These are phyloP conservation scores for Croton setiger DNA, from an alignment of 441 rosid genomes.

Conservation along the genomic window DNA sequence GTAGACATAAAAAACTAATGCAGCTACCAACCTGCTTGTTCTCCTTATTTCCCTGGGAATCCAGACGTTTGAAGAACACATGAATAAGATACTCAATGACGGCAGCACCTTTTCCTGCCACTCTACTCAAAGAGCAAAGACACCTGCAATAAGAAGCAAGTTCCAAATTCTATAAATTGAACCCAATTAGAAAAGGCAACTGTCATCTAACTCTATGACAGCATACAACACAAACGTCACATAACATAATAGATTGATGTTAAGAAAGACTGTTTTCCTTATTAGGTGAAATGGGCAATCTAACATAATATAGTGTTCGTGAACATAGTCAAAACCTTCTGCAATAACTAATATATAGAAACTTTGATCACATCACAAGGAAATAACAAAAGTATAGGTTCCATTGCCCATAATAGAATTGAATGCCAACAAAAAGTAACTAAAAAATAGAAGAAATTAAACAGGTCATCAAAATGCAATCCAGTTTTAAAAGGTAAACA, in stretches of 20 bases:
- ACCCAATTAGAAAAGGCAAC: not conserved
- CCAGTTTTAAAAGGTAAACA: too few species aligned
- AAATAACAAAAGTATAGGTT: not conserved
- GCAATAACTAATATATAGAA: not conserved
- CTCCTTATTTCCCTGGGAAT: constrained; percentile 58
- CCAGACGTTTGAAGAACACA: constrained; percentile 84
- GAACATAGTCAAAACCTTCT: not conserved
- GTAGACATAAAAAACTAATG: not conserved
- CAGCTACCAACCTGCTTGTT: constrained; percentile 78
- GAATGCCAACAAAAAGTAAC: not conserved
- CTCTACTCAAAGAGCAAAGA: constrained; percentile 82
- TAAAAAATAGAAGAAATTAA: too few species aligned
- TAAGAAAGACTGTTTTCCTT: not conserved
- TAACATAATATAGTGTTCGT: not conserved
- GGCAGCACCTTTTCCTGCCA: constrained; percentile 70
- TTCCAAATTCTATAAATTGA: constrained; percentile 18
- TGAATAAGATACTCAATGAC: constrained; percentile 84
- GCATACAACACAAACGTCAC: not conserved
- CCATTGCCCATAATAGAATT: constrained; percentile 1
- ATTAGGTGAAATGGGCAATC: not conserved
- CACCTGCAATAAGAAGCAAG: constrained; percentile 54
- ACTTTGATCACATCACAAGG: not conserved
- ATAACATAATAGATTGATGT: not conserved
- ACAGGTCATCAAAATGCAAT: not conserved
- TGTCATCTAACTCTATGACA: not conserved